Evolutionary conservation across 2,329 filamentous ascomycete genomes (phyloP), one percentile per base, ranked within the genome.

Genomic region (Rutstroemia sp.): DNA sequence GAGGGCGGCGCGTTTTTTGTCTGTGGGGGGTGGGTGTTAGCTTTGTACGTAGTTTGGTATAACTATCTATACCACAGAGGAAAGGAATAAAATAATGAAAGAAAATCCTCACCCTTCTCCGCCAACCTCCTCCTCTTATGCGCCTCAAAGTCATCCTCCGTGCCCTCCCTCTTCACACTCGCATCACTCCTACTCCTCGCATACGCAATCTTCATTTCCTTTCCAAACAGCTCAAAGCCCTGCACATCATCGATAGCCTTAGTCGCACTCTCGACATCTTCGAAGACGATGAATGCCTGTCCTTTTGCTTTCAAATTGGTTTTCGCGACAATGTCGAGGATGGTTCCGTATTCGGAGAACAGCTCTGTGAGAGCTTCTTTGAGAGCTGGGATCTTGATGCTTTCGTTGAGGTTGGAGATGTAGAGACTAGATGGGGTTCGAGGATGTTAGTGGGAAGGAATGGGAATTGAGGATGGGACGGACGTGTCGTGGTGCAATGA

Each of bases 221-320:
- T 95, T 50, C 88, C 90, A 66, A 95, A 95, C 4, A 99, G 75
- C 65, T 95, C 88, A 71, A 99, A 99, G 8, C 90, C 92, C 67
- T 96, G 88, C 60, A 95, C 79, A 65, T 95, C 89, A 51, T 95
- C 89, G 60, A 96, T 87, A 17, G 94, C 92, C 61, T 83, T 80
- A 52, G 81, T 76, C 3, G 92, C 92, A n/a, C 85, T 82, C 55
- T 91, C 87, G n/a, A 86, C 76, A 59, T 78, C 81, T 65, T 95
- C 90, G 70, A 91, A 97, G 47, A 97, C 91, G 50, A 99, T 75
- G 69, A 99, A 99, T 0, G 94, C 94, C 73, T 99, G 94, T 12
- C 94, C 94, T 71, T 95, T 96, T 45, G 90, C 89, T 70, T 89
- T 92, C 30, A 97, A 73, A 71, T 95, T 96, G 61, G 83, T 89